phyloP scores from a whole-genome alignment of 805 yeast species.

The Barnettozyma sucrosica region DNA sequence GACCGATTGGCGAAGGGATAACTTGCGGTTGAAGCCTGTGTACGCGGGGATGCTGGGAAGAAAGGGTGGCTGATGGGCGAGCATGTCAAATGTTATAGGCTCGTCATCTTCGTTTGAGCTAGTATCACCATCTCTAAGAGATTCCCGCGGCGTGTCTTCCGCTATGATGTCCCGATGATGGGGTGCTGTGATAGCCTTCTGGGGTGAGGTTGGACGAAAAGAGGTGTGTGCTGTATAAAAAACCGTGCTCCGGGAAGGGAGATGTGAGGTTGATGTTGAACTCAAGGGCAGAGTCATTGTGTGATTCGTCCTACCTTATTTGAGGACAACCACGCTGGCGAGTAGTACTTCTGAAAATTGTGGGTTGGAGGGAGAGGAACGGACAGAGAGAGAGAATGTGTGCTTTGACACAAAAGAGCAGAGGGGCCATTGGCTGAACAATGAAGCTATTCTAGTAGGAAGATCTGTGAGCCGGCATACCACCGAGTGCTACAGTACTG shows the following conservation, averaged over 20 bases:
- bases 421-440: not conserved
- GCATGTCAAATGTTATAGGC: conserved; percentile 6
- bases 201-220: not conserved
- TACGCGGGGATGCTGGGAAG: conserved; percentile 10
- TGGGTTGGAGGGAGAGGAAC: not conserved
- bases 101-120: not conserved
- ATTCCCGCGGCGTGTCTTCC: not conserved
- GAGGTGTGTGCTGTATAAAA: not conserved
- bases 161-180: too few relatives aligned
- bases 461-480: too few relatives aligned
- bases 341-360: too few relatives aligned
- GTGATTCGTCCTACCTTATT: too few relatives aligned
- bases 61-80: conserved; percentile 20
- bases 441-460: too few relatives aligned
- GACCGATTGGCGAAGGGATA: conserved; percentile 25
- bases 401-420: not conserved
- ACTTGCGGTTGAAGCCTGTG: conserved; percentile 15
- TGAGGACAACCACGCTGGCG: too few relatives aligned
- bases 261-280: not conserved
- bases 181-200: not conserved
- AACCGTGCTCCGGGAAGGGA: not conserved
- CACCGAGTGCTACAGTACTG: too few relatives aligned
- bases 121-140: not conserved
- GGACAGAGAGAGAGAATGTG: too few relatives aligned
- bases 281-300: not conserved